phyloP scores from a whole-genome alignment of 1,139 yeast genomes.

The Spathaspora sp. region DNA sequence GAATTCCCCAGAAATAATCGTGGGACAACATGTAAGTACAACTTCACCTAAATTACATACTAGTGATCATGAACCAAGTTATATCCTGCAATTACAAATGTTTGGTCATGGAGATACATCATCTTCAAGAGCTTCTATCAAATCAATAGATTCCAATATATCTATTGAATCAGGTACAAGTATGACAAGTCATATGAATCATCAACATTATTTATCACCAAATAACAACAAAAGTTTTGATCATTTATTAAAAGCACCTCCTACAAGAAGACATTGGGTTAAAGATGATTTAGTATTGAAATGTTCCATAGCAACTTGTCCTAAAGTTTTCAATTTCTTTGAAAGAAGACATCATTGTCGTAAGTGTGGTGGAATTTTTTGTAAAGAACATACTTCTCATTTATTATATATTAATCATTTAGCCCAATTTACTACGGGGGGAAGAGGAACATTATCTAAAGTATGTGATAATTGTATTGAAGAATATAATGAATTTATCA shows the following conservation, averaged over 20 bases:
- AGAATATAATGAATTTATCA: constrained; percentile 60
- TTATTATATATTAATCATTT: constrained; percentile 60
- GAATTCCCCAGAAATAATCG: constrained; percentile 68
- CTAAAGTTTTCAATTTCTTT: constrained; percentile 63
- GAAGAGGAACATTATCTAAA: constrained; percentile 69
- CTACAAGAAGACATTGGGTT: constrained; percentile 75
- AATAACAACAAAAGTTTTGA: constrained; percentile 23
- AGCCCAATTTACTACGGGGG: constrained; percentile 76
- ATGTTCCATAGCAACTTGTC: constrained; percentile 63
- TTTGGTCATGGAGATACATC: constrained; percentile 10
- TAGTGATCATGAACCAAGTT: constrained; percentile 8
- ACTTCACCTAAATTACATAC: constrained; percentile 1
- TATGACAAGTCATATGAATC: constrained; percentile 11
- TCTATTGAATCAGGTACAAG: constrained; percentile 31
- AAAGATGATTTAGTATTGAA: constrained; percentile 62
- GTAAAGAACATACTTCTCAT: constrained; percentile 65
- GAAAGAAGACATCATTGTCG: constrained; percentile 94
- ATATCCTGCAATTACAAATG: constrained; percentile 12
- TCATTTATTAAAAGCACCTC: constrained; percentile 41
- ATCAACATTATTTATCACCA: constrained; percentile 9
- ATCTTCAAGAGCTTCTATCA: constrained; percentile 28
- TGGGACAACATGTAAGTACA: constrained; percentile 9
- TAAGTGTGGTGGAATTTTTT: constrained; percentile 88
- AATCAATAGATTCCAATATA: constrained; percentile 36
- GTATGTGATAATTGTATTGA: constrained; percentile 77